A percentile compares a stretch with the other conserved stretches of the same genome.
phyloP scores from a whole-genome alignment of 257 asterid genomes.

The Mitragyna speciosa region DNA sequence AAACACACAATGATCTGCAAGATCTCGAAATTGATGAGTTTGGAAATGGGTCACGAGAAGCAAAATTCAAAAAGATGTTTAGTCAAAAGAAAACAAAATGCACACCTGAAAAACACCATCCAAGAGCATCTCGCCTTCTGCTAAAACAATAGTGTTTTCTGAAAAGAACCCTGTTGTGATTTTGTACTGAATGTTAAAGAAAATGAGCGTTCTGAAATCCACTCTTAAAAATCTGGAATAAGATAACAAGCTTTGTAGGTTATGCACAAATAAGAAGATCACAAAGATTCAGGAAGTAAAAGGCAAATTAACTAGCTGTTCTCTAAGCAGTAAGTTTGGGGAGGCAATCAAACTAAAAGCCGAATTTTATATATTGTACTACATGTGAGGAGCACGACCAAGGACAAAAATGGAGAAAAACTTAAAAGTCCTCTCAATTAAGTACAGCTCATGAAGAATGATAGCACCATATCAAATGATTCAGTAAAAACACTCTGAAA shows the following conservation, averaged over 20 bases:
- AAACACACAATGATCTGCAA: neutral
- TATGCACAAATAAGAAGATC: neutral
- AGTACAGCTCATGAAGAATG: neutral
- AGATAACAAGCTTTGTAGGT: neutral
- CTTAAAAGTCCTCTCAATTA: neutral
- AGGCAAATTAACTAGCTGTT: neutral
- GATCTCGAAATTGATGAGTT: neutral
- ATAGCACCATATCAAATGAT: neutral
- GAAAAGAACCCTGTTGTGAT: constrained; percentile 85
- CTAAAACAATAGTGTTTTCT: constrained; percentile 84
- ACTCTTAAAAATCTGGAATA: neutral
- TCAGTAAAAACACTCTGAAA: neutral
- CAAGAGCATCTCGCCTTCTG: constrained; percentile 94
- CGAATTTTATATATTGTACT: neutral
- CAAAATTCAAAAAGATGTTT: neutral
- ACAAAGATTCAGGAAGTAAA: neutral
- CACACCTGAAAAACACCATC: constrained; percentile 81
- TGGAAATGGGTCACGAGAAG: neutral
- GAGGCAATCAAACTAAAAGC: neutral
- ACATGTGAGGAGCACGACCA: neutral
- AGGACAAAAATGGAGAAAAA: neutral
- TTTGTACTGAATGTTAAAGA: constrained; percentile 71
- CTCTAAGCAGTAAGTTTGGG: neutral
- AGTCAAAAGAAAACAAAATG: neutral
- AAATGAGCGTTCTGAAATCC: neutral